Percentiles rank a stretch among this genome's conserved stretches.
Evolutionary conservation across 2,329 filamentous ascomycete genomes (phyloP).

Genomic region (Plectosphaerella plurivora): DNA sequence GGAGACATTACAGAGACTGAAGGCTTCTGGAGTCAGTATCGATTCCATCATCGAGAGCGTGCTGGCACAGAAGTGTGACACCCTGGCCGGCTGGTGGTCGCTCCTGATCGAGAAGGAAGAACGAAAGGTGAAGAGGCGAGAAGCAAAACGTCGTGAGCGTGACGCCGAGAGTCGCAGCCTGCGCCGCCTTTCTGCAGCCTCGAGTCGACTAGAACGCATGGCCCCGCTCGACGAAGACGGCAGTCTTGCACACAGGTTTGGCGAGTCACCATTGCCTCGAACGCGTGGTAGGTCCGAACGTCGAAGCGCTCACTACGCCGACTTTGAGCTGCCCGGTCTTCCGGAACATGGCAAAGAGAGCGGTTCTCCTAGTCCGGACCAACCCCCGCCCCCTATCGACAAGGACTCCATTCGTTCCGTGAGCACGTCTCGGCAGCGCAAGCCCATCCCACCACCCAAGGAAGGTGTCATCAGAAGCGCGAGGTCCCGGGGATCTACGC

Average conservation of each 20-base stretch:
- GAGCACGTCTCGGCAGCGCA: constrained; percentile 73
- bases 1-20: constrained; percentile 88
- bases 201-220: constrained; percentile 77
- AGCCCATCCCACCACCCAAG: constrained; percentile 78
- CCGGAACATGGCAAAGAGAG: constrained; percentile 53
- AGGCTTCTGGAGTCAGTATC: constrained; percentile 87
- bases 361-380: constrained; percentile 36
- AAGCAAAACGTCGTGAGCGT: constrained; percentile 78
- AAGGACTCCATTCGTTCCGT: constrained; percentile 72
- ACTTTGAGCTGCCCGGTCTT: constrained; percentile 73
- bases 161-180: constrained; percentile 78
- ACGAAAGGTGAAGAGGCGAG: constrained; percentile 74
- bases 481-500: constrained; percentile 74
- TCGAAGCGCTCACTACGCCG: constrained; percentile 61
- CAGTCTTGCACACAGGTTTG: constrained; percentile 35
- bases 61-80: constrained; percentile 81
- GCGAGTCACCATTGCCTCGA: constrained; percentile 50
- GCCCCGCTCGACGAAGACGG: constrained; percentile 79
- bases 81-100: constrained; percentile 93
- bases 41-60: constrained; percentile 95
- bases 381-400: constrained; percentile 69
- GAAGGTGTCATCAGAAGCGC: constrained; percentile 66
- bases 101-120: constrained; percentile 91
- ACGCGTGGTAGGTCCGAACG: constrained; percentile 75
- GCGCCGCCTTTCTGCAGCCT: constrained; percentile 81